Conservation (phyloP, 768 basidiomycete species). For the Agaricus subrufescens region DNA sequence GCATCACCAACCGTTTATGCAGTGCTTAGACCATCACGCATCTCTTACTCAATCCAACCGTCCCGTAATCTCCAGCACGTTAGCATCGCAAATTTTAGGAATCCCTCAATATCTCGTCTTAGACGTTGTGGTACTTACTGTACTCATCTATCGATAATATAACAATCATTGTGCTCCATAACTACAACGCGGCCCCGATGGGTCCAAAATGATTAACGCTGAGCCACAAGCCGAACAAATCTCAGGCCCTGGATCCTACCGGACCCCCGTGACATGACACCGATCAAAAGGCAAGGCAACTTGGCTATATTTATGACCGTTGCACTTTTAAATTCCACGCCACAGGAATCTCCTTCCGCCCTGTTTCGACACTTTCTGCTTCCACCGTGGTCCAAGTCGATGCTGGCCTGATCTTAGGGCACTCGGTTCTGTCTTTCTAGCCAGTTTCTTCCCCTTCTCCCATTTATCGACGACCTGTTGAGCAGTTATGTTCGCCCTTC, state of each 20-base stretch:
- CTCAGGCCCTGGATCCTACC: no score
- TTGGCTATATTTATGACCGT: not conserved
- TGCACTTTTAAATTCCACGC: not conserved
- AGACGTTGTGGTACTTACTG: not conserved
- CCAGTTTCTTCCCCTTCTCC: not conserved
- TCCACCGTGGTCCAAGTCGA: constrained; percentile 1
- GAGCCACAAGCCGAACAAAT: no score
- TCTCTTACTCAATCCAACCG: not conserved
- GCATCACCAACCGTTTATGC: not conserved
- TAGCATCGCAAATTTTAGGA: not conserved
- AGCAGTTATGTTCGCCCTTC: not conserved
- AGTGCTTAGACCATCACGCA: not conserved
- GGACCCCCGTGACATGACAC: no score
- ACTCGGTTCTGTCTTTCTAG: not conserved
- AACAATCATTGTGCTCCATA: not conserved
- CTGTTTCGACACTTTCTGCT: not conserved
- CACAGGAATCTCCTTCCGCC: not conserved
- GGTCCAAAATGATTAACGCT: not conserved
- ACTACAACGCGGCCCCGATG: not conserved
- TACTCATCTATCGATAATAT: constrained; percentile 8
- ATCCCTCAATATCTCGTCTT: not conserved
- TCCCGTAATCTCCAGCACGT: not conserved
- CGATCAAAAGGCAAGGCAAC: no score
- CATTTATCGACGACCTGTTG: no score
- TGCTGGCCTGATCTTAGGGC: not conserved